A percentile compares a stretch with the other conserved stretches of the same genome.
These are phyloP conservation scores for Saccharomyces cerevisiae DNA, from an alignment of 805 yeast species.

Conservation along the genomic window DNA sequence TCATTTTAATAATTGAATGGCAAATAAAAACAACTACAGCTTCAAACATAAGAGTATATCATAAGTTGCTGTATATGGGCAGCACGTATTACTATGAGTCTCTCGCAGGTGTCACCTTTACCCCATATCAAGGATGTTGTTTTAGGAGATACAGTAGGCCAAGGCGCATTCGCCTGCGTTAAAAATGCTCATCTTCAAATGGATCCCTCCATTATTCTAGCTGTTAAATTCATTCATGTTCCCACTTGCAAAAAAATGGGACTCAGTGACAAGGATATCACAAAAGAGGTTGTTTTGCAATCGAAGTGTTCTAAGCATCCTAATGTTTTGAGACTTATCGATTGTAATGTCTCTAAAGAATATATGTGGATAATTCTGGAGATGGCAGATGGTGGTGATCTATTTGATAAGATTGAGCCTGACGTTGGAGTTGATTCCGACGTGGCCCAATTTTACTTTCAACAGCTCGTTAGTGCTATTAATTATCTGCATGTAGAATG, in stretches of 20 bases:
- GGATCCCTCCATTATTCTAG: slow-evolving; percentile 37
- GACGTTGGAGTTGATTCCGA: slow-evolving; percentile 61
- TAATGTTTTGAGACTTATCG: slow-evolving; percentile 48
- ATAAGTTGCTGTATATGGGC: neutral
- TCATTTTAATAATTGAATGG: neutral
- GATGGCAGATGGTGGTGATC: slow-evolving; percentile 64
- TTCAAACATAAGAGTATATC: too few relatives aligned
- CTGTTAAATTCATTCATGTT: slow-evolving; percentile 50
- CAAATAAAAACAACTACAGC: neutral
- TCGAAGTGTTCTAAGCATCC: slow-evolving; percentile 49
- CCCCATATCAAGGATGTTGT: slow-evolving; percentile 42
- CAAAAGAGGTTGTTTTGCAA: slow-evolving; percentile 52
- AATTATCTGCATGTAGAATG: slow-evolving; percentile 52
- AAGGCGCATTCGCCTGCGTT: slow-evolving; percentile 61
- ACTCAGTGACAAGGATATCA: slow-evolving; percentile 34
- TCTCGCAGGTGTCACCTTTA: slow-evolving; percentile 36
- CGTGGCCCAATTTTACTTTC: slow-evolving; percentile 60
- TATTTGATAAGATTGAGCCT: slow-evolving; percentile 73
- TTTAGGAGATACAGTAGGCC: slow-evolving; percentile 50
- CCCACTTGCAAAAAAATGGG: slow-evolving; percentile 32
- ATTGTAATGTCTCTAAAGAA: slow-evolving; percentile 44
- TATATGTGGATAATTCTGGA: slow-evolving; percentile 66
- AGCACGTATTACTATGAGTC: slow-evolving; percentile 14
- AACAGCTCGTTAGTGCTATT: slow-evolving; percentile 55
- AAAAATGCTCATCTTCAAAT: slow-evolving; percentile 38